Evolutionary conservation across 768 basidiomycete species (phyloP).

Genomic region (Pleurotus tuber-regium): DNA sequence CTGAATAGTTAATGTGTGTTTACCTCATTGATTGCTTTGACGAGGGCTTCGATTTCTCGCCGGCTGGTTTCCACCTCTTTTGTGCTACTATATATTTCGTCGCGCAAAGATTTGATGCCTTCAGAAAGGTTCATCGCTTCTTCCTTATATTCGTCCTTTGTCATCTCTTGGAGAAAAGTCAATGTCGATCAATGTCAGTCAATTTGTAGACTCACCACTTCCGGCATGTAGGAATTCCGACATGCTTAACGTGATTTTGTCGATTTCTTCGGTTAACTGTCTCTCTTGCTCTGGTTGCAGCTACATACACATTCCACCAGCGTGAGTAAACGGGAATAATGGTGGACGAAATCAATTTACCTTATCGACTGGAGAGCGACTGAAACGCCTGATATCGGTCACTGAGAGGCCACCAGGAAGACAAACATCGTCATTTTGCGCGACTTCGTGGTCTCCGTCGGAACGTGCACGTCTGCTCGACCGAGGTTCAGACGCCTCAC

Average conservation of each 20-base stretch:
- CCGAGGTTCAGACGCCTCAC: not conserved
- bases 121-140: not conserved
- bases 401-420: not conserved
- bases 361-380: not conserved
- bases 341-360: not conserved
- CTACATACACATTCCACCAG: not conserved
- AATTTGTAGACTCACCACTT: not conserved
- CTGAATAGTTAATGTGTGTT: not conserved
- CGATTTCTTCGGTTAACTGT: not conserved
- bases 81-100: not conserved
- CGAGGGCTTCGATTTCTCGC: not conserved
- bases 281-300: not conserved
- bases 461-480: too few relatives aligned
- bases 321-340: not conserved
- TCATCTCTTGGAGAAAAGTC: too few relatives aligned
- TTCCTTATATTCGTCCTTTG: too few relatives aligned
- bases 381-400: constrained; percentile 3
- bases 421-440: not conserved
- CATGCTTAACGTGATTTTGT: not conserved
- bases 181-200: too few relatives aligned
- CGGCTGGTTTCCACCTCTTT: not conserved
- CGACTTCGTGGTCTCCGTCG: too few relatives aligned
- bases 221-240: not conserved
- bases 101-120: not conserved
- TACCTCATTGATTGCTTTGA: constrained; percentile 12